These are phyloP conservation scores for Monosporascus cannonballus DNA, from an alignment of 2,329 filamentous ascomycete species.

Conservation along the genomic window DNA sequence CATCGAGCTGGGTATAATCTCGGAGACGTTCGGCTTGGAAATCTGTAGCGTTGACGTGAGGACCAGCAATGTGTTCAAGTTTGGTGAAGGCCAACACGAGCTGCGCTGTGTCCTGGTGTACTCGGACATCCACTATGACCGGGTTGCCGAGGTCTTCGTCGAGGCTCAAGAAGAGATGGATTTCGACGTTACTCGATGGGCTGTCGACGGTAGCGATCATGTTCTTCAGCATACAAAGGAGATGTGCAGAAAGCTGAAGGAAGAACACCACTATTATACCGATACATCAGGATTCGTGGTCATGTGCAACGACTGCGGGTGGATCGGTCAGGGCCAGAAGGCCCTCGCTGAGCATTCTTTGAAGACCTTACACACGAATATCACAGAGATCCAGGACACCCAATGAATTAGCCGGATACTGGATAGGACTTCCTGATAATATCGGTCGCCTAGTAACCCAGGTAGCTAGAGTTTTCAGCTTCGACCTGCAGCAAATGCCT, in stretches of 20 bases:
- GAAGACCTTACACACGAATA: constrained; percentile 52
- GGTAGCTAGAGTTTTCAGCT: no score
- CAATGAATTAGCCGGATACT: neutral
- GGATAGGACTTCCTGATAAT: neutral
- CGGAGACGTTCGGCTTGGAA: constrained; percentile 78
- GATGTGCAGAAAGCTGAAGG: constrained; percentile 58
- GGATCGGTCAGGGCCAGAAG: constrained; percentile 60
- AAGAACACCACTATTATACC: constrained; percentile 76
- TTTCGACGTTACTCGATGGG: constrained; percentile 62
- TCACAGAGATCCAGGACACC: constrained; percentile 41
- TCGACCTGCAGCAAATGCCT: no score
- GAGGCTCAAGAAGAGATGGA: constrained; percentile 57
- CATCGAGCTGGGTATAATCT: constrained; percentile 82
- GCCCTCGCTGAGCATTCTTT: constrained; percentile 58
- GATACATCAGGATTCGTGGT: constrained; percentile 78
- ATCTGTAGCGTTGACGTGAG: constrained; percentile 80
- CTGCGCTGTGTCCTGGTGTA: constrained; percentile 76
- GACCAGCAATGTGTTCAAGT: constrained; percentile 42
- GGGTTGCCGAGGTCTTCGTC: constrained; percentile 68
- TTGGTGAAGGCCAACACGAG: constrained; percentile 64
- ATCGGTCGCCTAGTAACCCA: neutral
- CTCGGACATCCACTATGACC: constrained; percentile 90
- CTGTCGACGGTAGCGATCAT: constrained; percentile 46
- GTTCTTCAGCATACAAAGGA: constrained; percentile 63
- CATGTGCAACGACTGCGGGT: constrained; percentile 67